phyloP scores from a whole-genome alignment of 805 yeast species.

The Yarrowia yakushimensis region DNA sequence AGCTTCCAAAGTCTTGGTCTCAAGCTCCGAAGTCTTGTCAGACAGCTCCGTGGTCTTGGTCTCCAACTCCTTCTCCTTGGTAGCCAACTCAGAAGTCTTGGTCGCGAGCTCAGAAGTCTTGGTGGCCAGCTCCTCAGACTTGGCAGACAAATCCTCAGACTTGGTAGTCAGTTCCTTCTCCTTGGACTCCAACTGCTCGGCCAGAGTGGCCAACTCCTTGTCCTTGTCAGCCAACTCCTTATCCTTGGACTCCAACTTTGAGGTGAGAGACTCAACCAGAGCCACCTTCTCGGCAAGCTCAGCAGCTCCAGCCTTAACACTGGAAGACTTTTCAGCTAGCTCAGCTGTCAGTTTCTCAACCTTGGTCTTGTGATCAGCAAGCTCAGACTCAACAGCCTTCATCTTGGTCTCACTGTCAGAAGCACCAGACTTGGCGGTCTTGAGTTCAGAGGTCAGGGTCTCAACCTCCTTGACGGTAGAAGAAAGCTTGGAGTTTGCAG shows the following conservation, averaged over 20 bases:
- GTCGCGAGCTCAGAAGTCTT: background rate
- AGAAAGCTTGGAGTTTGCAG: slow-evolving; percentile 3
- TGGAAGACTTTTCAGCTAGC: background rate
- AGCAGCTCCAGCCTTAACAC: background rate
- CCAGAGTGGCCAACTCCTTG: background rate
- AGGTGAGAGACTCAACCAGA: background rate
- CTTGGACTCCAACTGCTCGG: background rate
- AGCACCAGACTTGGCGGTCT: slow-evolving; percentile 22
- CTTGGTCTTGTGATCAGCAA: slow-evolving; percentile 14
- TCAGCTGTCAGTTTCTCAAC: background rate
- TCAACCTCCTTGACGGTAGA: slow-evolving; percentile 15
- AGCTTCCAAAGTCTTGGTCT: background rate
- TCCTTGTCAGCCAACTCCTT: background rate
- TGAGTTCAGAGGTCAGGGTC: slow-evolving; percentile 1
- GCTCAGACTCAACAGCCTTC: slow-evolving; percentile 4
- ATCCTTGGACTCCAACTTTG: background rate
- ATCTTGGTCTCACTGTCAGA: slow-evolving; percentile 26
- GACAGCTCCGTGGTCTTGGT: background rate
- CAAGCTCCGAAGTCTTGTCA: background rate
- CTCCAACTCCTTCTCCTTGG: background rate
- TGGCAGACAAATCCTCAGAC: background rate
- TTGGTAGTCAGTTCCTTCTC: too few species aligned
- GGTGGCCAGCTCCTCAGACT: background rate
- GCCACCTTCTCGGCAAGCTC: background rate
- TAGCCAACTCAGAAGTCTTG: background rate